Conservation (phyloP, 2,329 filamentous ascomycete genomes). For the Fusarium begoniae region DNA sequence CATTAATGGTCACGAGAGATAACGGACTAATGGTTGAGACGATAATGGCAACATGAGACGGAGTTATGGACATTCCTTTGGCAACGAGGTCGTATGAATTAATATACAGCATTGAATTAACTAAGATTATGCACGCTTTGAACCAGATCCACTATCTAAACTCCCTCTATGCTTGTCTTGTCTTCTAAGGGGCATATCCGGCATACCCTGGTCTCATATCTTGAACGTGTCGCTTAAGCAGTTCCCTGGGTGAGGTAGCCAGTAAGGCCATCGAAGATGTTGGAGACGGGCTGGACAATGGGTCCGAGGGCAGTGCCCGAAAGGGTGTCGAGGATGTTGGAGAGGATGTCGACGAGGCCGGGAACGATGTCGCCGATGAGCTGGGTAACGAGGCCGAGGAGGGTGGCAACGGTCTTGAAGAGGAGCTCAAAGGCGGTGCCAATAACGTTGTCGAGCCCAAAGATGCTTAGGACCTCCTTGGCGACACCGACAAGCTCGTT, state of each 20-base stretch:
- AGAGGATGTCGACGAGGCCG: slow-evolving; percentile 12
- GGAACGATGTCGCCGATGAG: slow-evolving; percentile 25
- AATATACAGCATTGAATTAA: slow-evolving; percentile 9
- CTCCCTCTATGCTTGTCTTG: background rate
- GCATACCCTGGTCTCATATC: background rate
- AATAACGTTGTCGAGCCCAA: slow-evolving; percentile 18
- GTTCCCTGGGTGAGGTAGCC: slow-evolving; percentile 7
- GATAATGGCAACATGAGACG: background rate
- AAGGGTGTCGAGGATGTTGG: slow-evolving; percentile 12
- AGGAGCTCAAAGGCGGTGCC: background rate
- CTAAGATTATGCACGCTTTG: background rate
- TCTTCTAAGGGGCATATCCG: background rate
- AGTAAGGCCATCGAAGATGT: background rate
- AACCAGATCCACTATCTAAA: slow-evolving; percentile 9
- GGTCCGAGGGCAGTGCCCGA: slow-evolving; percentile 9
- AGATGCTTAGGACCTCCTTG: background rate
- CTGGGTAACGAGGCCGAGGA: slow-evolving; percentile 7
- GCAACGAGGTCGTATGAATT: background rate
- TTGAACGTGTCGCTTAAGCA: background rate
- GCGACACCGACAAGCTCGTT: slow-evolving; percentile 9
- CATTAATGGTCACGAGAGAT: background rate
- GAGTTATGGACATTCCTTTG: background rate
- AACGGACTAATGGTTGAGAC: background rate
- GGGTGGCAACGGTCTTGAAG: slow-evolving; percentile 15
- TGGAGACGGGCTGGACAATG: slow-evolving; percentile 4